Base-by-base conservation (phyloP, 2,329 filamentous ascomycete species). In the Chrysoporthe deuterocubensis region DNA sequence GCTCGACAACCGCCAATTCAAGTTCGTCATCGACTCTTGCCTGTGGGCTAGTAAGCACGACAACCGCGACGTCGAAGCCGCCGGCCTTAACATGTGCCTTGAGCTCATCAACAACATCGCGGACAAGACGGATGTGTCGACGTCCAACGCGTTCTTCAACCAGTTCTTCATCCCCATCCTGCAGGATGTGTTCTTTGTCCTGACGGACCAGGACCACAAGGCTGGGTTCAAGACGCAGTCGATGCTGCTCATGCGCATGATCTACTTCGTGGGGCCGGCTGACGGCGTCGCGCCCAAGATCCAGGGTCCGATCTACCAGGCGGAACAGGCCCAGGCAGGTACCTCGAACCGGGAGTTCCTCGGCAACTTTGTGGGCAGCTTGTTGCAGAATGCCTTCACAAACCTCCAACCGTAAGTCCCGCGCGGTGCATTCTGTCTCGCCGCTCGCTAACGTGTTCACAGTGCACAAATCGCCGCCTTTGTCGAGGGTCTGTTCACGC, bases 1-100 rank as follows among this genome's bases (percentile, higher is more conserved):
- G 80, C 89, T 99, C 44, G 95, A 99, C 77, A 95, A 93, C 75
- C 90, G 93, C 69, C 96, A 97, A 77, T 99, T 99, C 89, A 99
- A 99, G 82, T 97, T 98, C 76, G 94, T 99, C 75, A 98, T 99
- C 73, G 96, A 99, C 79, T 97, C 95, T 46, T 99, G 96, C 85
- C 94, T 98, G 86, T 99, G 96, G 96, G 96, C 96, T n/a, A 97
- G 95, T 84, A 99, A 99, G 84, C 96, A 99, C 80, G 96, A 99
- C 82, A 99, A 99, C 81, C 92, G 96, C 69, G 94, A 97, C 77
- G 96, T 99, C 42, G 96, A 99, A 81, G 93, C 92, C 73, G 96
- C 96, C 50, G 96, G 96, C 69, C 88, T 99, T 70, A 96, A 94
- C 80, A 99, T 99, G 96, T 98, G 95, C 79, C 89, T 97, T 73